phyloP scores from a whole-genome alignment of 2,329 filamentous ascomycete genomes.

The Periconia sp. region DNA sequence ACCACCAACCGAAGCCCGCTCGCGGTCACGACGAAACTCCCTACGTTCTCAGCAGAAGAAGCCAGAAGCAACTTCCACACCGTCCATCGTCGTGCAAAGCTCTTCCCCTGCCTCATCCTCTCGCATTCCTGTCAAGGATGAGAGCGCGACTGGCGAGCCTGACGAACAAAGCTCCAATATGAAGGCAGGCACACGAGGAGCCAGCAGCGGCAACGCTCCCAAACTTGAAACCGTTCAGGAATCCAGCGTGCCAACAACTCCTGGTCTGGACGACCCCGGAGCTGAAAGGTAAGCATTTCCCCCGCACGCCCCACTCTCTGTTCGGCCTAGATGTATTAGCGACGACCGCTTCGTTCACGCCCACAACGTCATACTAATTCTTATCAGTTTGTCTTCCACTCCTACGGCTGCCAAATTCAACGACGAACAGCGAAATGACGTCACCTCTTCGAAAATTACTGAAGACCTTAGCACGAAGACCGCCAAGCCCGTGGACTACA shows the following conservation, averaged over 20 bases:
- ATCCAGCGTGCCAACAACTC: slow-evolving; percentile 72
- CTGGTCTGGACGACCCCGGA: slow-evolving; percentile 49
- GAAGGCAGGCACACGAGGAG: slow-evolving; percentile 54
- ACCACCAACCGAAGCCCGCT: slow-evolving; percentile 56
- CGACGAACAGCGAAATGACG: slow-evolving; percentile 47
- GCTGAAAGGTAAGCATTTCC: slow-evolving; percentile 31
- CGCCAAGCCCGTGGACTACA: slow-evolving; percentile 54
- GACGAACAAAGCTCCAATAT: slow-evolving; percentile 42
- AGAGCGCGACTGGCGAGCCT: slow-evolving; percentile 32
- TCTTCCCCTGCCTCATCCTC: slow-evolving; percentile 45
- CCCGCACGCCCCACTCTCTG: slow-evolving; percentile 29
- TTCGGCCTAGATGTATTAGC: slow-evolving; percentile 23
- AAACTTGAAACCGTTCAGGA: slow-evolving; percentile 90
- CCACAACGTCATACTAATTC: slow-evolving; percentile 12
- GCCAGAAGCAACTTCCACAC: slow-evolving; percentile 36
- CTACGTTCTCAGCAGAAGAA: slow-evolving; percentile 40
- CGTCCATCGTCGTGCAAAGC: slow-evolving; percentile 50
- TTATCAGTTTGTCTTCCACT: slow-evolving; percentile 13
- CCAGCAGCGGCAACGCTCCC: slow-evolving; percentile 56
- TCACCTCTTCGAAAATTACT: slow-evolving; percentile 50
- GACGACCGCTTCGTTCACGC: slow-evolving; percentile 23
- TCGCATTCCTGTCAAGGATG: slow-evolving; percentile 31
- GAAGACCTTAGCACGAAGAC: slow-evolving; percentile 43
- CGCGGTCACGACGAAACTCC: slow-evolving; percentile 49
- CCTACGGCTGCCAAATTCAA: slow-evolving; percentile 21